These are phyloP conservation scores for Sordariomycetes sp. DNA, from an alignment of 2,329 filamentous ascomycete species.

Conservation along the genomic window DNA sequence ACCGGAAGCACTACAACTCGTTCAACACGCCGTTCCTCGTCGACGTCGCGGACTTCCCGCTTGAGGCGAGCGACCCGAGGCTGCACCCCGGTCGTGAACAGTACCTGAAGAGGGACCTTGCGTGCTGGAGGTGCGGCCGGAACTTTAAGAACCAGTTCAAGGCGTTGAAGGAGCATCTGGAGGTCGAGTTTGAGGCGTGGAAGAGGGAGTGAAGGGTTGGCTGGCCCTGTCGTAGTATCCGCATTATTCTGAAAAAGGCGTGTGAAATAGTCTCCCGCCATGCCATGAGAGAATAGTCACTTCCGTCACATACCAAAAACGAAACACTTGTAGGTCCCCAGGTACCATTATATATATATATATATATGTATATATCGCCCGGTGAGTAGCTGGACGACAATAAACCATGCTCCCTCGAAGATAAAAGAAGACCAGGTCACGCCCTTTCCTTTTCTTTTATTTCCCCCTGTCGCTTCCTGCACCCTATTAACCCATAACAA, in stretches of 20 bases:
- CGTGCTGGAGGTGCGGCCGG: constrained; percentile 73
- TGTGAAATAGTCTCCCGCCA: neutral
- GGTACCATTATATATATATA: neutral
- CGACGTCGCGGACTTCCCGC: constrained; percentile 63
- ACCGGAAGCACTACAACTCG: constrained; percentile 83
- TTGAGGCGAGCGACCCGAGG: constrained; percentile 51
- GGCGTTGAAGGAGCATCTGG: constrained; percentile 62
- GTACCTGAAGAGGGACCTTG: constrained; percentile 53
- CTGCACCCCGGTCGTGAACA: constrained; percentile 38
- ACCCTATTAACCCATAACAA: neutral
- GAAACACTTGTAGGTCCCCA: neutral
- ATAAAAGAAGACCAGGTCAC: neutral
- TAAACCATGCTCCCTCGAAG: neutral
- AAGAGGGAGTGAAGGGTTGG: constrained; percentile 36
- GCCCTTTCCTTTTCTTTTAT: no score
- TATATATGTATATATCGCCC: no score
- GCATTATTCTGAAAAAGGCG: neutral
- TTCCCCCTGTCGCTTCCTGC: no score
- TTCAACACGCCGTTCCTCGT: constrained; percentile 83
- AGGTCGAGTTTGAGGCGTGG: constrained; percentile 64
- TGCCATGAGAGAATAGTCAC: neutral
- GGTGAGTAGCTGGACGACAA: neutral
- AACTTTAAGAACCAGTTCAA: constrained; percentile 65
- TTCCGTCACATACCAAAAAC: neutral
- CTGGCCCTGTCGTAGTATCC: neutral